phyloP scores from a whole-genome alignment of 1,284 basidiomycete genomes.

The Irpex sp. region DNA sequence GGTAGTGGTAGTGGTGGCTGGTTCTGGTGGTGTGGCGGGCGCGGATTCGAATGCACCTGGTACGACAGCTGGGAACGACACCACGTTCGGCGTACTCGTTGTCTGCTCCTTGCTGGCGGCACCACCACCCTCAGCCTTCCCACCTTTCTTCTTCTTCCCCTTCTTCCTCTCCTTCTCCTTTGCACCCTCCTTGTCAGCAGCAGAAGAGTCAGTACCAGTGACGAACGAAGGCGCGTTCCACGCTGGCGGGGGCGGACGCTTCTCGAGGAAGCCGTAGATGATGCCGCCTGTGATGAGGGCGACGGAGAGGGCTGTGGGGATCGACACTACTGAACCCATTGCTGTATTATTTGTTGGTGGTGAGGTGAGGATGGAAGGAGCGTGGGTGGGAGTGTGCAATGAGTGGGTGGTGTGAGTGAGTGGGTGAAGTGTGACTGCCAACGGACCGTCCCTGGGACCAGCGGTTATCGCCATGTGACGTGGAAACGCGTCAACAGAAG shows the following conservation, averaged over 20 bases:
- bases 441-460: slow-evolving; percentile 3
- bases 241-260: slow-evolving; percentile 14
- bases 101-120: slow-evolving; percentile 5
- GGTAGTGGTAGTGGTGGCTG: slow-evolving; percentile 11
- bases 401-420: background rate
- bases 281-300: slow-evolving; percentile 39
- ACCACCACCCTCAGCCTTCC: slow-evolving; percentile 13
- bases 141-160: slow-evolving; percentile 22
- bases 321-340: slow-evolving; percentile 8
- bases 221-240: slow-evolving; percentile 9
- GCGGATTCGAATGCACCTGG: slow-evolving; percentile 39
- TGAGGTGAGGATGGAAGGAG: background rate
- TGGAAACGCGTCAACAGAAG: slow-evolving; percentile 19
- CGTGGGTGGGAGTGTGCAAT: background rate
- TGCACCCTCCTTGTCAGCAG: slow-evolving; percentile 30
- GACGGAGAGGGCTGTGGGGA: slow-evolving; percentile 17
- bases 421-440: slow-evolving; percentile 4
- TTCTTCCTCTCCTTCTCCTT: slow-evolving; percentile 39
- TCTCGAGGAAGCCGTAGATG: slow-evolving; percentile 34
- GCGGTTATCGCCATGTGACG: slow-evolving; percentile 9
- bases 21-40: background rate
- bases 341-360: background rate
- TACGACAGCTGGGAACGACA: slow-evolving; percentile 36
- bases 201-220: slow-evolving; percentile 5
- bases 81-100: slow-evolving; percentile 25